Percentiles rank a stretch among this genome's conserved stretches.
phyloP scores from a whole-genome alignment of 441 rosid genomes.

The Jatropha multifida region DNA sequence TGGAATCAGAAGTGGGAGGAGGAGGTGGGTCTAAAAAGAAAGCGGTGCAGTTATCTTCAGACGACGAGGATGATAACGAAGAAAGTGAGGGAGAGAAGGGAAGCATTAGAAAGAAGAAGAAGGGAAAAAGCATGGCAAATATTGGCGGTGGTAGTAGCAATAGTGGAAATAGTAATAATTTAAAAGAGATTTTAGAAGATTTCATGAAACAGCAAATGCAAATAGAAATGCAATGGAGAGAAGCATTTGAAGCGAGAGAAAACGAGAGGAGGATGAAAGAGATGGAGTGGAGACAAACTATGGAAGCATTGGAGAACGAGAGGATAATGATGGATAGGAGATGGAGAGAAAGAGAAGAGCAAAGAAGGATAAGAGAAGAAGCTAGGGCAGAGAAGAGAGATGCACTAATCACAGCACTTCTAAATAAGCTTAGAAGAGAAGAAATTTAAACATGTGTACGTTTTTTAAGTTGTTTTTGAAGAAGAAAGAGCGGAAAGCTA shows the following conservation, averaged over 20 bases:
- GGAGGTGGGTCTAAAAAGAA: conserved; percentile 52
- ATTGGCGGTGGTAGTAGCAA: conserved; percentile 14
- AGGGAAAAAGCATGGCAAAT: conserved; percentile 32
- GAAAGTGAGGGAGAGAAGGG: conserved; percentile 61
- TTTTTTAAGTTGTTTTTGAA: conserved; percentile 19
- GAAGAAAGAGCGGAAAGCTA: not conserved
- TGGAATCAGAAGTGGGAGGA: conserved; percentile 64
- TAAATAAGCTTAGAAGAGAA: conserved; percentile 70
- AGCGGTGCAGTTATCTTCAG: conserved; percentile 57
- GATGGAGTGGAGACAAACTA: conserved; percentile 82
- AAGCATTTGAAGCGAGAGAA: conserved; percentile 67
- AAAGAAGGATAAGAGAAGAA: conserved; percentile 81
- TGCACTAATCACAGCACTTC: conserved; percentile 68
- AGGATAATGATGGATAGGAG: conserved; percentile 73
- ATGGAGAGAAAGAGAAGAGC: conserved; percentile 92
- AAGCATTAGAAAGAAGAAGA: conserved; percentile 48
- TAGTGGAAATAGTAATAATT: conserved; percentile 18
- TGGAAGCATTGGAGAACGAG: conserved; percentile 83
- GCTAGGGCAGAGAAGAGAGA: conserved; percentile 96
- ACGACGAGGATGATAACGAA: conserved; percentile 68
- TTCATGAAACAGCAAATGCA: conserved; percentile 81
- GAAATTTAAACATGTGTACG: conserved; percentile 27
- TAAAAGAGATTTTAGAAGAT: conserved; percentile 62
- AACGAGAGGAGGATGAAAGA: conserved; percentile 71
- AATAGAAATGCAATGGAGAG: conserved; percentile 87